Evolutionary conservation across 495 filamentous ascomycete species (phyloP), one percentile per base, ranked within the genome.

Genomic region (Entonaema liquescens): DNA sequence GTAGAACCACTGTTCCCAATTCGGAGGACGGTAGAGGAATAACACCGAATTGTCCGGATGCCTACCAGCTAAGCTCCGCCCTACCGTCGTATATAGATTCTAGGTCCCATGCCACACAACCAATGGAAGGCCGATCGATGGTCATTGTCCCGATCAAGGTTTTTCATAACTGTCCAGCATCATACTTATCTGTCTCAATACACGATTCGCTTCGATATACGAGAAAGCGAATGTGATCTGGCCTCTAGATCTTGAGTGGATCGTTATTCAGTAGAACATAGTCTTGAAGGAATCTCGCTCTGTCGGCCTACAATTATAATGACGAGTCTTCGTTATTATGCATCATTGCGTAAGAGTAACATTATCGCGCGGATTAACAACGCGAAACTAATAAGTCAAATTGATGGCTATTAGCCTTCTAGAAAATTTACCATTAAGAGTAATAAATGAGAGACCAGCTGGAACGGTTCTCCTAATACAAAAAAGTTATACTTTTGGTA

Each of bases 31-130:
- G 40, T 44, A 21, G 40, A 47, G 42, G 40, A 17, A 19, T 47
- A 47, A 47, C n/a, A 47, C 42, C 42, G 42, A 47, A 23, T 47
- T 47, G 42, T 47, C 42, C 42, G 42, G 42, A 47, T 21, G 11
- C 9, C 9, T 36, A 40, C 17, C 17, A 1, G 17, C 17, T 47
- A 23, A 12, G 42, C 42, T 23, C 19, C 42, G 8, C 17, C n/a
- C 7, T 44, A 44, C 40, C 42, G 2, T 23, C 42, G 42, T 47
- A 47, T 47, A 23, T 47, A 23, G 5, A 7, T 9, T n/a, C 17
- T 47, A 23, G 5, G 17, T 9, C 40, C 17, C 17, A 3, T 44
- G 40, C 17, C 40, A 8, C 7, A 44, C 8, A 44, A 19, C 17
- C 42, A 47, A 47, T 47, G 8, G 42, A 47, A 47, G 8, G 6